Percentiles rank a stretch among this genome's conserved stretches.
Evolutionary conservation across 2,329 filamentous ascomycete species (phyloP).

Genomic region (Colletotrichum sp.): DNA sequence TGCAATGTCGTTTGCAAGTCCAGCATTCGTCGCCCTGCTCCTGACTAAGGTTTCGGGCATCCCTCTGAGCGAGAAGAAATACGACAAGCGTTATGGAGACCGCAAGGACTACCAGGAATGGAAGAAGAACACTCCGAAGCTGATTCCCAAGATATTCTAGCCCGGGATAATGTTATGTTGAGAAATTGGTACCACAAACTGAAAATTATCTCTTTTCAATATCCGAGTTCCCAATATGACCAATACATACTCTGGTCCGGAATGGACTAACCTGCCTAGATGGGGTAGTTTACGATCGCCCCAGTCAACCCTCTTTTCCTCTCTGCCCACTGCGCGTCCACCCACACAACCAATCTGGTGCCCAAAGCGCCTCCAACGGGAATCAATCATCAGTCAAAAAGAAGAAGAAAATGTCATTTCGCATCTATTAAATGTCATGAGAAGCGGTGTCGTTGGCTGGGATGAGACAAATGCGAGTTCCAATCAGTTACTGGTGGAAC

Average conservation of each 20-base stretch:
- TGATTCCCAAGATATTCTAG: conserved; percentile 64
- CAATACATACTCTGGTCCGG: background rate
- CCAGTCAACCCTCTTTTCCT: background rate
- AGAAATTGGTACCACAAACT: no score
- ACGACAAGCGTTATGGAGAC: conserved; percentile 68
- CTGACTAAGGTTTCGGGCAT: conserved; percentile 68
- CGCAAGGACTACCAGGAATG: conserved; percentile 70
- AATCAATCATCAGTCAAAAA: conserved; percentile 25
- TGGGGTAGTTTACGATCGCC: background rate
- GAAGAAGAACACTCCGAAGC: conserved; percentile 69
- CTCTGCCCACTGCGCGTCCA: background rate
- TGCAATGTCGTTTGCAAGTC: conserved; percentile 61
- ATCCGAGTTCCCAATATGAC: background rate
- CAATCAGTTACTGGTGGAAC: conserved; percentile 63
- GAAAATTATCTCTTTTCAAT: background rate
- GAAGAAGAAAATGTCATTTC: background rate
- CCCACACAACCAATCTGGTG: background rate
- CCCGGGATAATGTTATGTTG: background rate
- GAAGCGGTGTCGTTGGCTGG: background rate
- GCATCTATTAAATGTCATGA: background rate
- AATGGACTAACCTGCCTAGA: background rate
- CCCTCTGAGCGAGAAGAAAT: conserved; percentile 71
- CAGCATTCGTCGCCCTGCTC: conserved; percentile 68
- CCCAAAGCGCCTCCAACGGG: conserved; percentile 22
- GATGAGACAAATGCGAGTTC: background rate